Evolutionary conservation across 2,329 filamentous ascomycete species (phyloP).

Genomic region (Balansia obtecta): DNA sequence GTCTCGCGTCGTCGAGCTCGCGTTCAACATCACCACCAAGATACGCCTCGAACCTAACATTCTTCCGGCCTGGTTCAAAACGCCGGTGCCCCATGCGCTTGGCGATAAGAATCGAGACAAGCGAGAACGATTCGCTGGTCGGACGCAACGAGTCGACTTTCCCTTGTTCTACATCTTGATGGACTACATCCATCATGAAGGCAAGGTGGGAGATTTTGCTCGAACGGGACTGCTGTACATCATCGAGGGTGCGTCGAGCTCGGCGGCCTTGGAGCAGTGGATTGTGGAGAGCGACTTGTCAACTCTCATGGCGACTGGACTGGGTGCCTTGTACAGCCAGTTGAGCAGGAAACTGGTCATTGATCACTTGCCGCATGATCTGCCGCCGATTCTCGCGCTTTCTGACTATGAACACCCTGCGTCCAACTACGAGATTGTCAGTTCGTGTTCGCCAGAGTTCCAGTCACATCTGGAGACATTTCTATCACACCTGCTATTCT

Average conservation of each 20-base stretch:
- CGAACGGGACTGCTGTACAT: constrained; percentile 89
- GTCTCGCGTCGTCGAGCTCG: constrained; percentile 76
- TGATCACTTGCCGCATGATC: constrained; percentile 56
- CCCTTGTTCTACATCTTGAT: constrained; percentile 91
- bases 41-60: constrained; percentile 82
- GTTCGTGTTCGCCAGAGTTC: constrained; percentile 62
- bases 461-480: constrained; percentile 86
- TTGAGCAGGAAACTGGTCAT: constrained; percentile 70
- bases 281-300: constrained; percentile 94
- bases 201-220: constrained; percentile 89
- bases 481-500: constrained; percentile 87
- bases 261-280: constrained; percentile 79
- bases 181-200: constrained; percentile 93
- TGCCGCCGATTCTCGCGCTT: constrained; percentile 74
- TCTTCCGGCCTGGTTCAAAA: constrained; percentile 82
- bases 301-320: constrained; percentile 89
- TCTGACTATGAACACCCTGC: constrained; percentile 75
- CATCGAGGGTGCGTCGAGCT: constrained; percentile 82
- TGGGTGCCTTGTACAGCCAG: constrained; percentile 63
- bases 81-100: constrained; percentile 21
- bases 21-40: constrained; percentile 95
- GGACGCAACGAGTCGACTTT: constrained; percentile 83
- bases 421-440: constrained; percentile 58
- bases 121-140: constrained; percentile 72
- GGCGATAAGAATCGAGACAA: constrained; percentile 35